phyloP scores from a whole-genome alignment of 2,329 filamentous ascomycete genomes.

The Stachybotrys chartarum region DNA sequence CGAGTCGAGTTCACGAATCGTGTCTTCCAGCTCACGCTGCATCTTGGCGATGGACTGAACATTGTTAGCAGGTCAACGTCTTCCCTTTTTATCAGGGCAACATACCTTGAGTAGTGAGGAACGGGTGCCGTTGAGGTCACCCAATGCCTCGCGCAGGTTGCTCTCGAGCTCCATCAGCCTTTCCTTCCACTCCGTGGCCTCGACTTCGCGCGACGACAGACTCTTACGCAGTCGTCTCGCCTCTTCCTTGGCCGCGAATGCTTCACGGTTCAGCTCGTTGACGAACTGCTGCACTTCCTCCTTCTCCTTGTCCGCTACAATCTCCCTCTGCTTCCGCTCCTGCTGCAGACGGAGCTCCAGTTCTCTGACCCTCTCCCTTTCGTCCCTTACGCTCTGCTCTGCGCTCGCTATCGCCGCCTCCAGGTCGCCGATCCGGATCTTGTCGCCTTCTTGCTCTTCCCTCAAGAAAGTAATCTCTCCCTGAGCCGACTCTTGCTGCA shows the following conservation, averaged over 20 bases:
- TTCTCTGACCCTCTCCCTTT: slow-evolving; percentile 69
- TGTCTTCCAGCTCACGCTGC: slow-evolving; percentile 80
- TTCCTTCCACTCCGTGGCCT: slow-evolving; percentile 87
- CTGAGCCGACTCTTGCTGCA: slow-evolving; percentile 89
- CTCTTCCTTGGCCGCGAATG: slow-evolving; percentile 78
- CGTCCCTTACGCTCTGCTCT: slow-evolving; percentile 75
- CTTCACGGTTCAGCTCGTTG: slow-evolving; percentile 85
- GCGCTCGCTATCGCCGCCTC: slow-evolving; percentile 74
- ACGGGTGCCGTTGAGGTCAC: slow-evolving; percentile 79
- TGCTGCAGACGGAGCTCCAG: slow-evolving; percentile 68
- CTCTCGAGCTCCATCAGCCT: slow-evolving; percentile 83
- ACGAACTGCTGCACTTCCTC: slow-evolving; percentile 91
- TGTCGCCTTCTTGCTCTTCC: slow-evolving; percentile 94
- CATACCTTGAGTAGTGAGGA: slow-evolving; percentile 74
- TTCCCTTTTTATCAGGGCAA: neutral
- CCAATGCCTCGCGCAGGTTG: slow-evolving; percentile 77
- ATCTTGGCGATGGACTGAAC: slow-evolving; percentile 74
- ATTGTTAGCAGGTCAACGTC: slow-evolving; percentile 8
- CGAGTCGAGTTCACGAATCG: slow-evolving; percentile 72
- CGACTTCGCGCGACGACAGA: slow-evolving; percentile 75
- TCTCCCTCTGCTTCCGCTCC: slow-evolving; percentile 80
- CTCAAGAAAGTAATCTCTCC: slow-evolving; percentile 90
- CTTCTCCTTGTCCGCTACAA: slow-evolving; percentile 82
- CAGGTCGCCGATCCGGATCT: slow-evolving; percentile 93
- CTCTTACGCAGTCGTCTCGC: slow-evolving; percentile 74